A percentile compares a stretch with the other conserved stretches of the same genome.
Conservation (phyloP, 495 filamentous ascomycete genomes). For the Penicillium lividum region DNA sequence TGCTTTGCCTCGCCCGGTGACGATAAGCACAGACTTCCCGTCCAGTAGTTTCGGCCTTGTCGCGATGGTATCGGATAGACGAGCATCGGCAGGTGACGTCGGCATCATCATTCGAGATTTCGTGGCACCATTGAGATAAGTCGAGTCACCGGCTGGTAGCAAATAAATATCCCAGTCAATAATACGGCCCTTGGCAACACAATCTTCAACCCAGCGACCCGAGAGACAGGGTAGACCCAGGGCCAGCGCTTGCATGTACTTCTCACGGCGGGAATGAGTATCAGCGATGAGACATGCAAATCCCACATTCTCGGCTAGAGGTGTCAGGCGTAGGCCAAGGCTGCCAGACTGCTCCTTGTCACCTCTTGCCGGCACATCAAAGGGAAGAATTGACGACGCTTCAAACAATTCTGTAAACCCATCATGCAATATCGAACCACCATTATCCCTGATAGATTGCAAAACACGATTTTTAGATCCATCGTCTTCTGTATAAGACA, state of each 20-base stretch:
- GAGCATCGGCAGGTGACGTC: conserved; percentile 58
- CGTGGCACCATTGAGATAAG: conserved; percentile 72
- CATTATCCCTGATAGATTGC: conserved; percentile 57
- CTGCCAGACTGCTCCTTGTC: conserved; percentile 11
- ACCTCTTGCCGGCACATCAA: conserved; percentile 31
- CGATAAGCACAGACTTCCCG: conserved; percentile 69
- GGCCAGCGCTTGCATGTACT: conserved; percentile 94
- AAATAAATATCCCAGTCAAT: conserved; percentile 81
- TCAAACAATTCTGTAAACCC: conserved; percentile 88
- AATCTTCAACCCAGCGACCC: conserved; percentile 76
- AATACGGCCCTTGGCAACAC: conserved; percentile 56
- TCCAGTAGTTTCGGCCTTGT: conserved; percentile 62
- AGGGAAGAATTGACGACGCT: conserved; percentile 38
- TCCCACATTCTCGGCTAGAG: conserved; percentile 56
- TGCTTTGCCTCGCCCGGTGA: conserved; percentile 67
- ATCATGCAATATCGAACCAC: conserved; percentile 68
- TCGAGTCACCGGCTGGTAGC: conserved; percentile 79
- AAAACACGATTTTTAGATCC: conserved; percentile 53
- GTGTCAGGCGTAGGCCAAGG: conserved; percentile 47
- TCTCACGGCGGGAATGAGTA: conserved; percentile 80
- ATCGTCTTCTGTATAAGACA: conserved; percentile 65
- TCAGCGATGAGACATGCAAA: conserved; percentile 88
- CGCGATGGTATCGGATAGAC: conserved; percentile 56
- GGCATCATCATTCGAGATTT: conserved; percentile 67
- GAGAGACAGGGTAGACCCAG: conserved; percentile 84